Conservation (phyloP, 2,329 filamentous ascomycete genomes). For the Aschersonia sp. region DNA sequence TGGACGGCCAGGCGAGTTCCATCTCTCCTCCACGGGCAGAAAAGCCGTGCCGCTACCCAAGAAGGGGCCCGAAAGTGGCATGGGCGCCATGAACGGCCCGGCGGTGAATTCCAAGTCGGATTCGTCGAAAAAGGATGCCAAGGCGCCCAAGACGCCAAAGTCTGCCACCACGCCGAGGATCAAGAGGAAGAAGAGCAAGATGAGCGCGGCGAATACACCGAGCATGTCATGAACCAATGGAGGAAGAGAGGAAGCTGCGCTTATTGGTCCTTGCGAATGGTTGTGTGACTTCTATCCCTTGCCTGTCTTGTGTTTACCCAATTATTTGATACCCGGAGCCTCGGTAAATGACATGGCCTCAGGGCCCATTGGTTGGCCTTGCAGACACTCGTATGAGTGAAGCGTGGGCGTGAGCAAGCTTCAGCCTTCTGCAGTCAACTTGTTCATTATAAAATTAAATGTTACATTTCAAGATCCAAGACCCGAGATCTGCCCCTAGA, state of each 20-base stretch:
- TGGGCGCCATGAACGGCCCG: slow-evolving; percentile 20
- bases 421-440: no score
- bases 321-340: no score
- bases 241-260: no score
- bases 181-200: slow-evolving; percentile 34
- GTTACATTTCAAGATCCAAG: neutral
- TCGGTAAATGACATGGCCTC: no score
- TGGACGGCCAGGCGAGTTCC: slow-evolving; percentile 50
- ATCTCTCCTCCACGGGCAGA: slow-evolving; percentile 46
- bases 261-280: no score
- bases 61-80: slow-evolving; percentile 14
- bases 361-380: no score
- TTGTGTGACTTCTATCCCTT: no score
- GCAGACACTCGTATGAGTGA: no score
- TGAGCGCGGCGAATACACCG: slow-evolving; percentile 18
- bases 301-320: no score
- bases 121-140: slow-evolving; percentile 31
- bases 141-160: slow-evolving; percentile 28
- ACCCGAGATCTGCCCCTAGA: no score
- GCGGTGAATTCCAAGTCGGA: slow-evolving; percentile 25
- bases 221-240: slow-evolving; percentile 9
- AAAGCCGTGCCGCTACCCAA: slow-evolving; percentile 23
- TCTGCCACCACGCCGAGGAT: slow-evolving; percentile 26
- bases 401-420: no score
- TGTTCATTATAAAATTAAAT: no score